Conservation (phyloP, 345 rosid species). For the Geranium rotundifolium region DNA sequence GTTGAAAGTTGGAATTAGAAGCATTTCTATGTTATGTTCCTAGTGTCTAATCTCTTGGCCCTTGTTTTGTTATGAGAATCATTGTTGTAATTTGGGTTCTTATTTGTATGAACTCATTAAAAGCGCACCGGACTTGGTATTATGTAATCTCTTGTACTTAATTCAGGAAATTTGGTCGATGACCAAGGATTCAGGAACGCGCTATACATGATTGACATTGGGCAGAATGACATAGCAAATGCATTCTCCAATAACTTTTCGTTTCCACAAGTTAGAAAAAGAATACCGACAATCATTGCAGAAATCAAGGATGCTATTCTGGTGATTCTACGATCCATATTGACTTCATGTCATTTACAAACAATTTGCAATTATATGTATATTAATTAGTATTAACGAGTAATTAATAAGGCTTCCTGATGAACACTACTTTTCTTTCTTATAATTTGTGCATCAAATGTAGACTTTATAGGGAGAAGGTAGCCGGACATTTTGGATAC, state of each 20-base stretch:
- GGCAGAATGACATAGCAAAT: slow-evolving; percentile 72
- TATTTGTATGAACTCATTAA: neutral
- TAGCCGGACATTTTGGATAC: slow-evolving; percentile 78
- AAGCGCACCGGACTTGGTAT: neutral
- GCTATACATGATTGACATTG: slow-evolving; percentile 74
- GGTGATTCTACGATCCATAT: slow-evolving; percentile 22
- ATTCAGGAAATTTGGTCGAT: slow-evolving; percentile 23
- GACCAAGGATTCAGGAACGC: slow-evolving; percentile 51
- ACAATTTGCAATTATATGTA: too few relatives aligned
- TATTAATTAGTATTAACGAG: neutral
- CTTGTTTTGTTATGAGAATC: too few relatives aligned
- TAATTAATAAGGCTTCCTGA: neutral
- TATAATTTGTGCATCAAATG: neutral
- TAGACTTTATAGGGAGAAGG: slow-evolving; percentile 53
- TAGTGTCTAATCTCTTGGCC: too few relatives aligned
- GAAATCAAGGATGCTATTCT: slow-evolving; percentile 52
- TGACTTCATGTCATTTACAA: too few relatives aligned
- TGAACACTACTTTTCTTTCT: neutral
- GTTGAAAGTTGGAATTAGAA: too few relatives aligned
- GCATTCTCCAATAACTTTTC: slow-evolving; percentile 54
- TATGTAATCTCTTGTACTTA: slow-evolving; percentile 18
- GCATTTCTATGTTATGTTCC: too few relatives aligned
- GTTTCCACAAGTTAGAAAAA: slow-evolving; percentile 30
- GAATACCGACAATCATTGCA: slow-evolving; percentile 39
- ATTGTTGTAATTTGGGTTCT: too few relatives aligned